A percentile compares a stretch with the other conserved stretches of the same genome.
Conservation (phyloP, 768 basidiomycete genomes). For the Lactarius hatsudake region DNA sequence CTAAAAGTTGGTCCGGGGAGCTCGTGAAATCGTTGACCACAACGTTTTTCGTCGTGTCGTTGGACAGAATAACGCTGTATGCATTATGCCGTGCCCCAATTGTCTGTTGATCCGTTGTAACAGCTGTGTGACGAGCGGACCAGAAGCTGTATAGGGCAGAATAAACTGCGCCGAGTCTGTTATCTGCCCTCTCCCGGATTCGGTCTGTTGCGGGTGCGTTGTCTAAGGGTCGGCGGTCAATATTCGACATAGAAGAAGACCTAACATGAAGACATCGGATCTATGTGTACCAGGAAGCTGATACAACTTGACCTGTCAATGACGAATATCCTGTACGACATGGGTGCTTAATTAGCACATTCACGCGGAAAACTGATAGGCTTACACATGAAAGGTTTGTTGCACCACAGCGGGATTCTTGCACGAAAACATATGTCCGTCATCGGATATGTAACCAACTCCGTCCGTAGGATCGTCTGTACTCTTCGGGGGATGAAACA, state of each 20-base stretch:
- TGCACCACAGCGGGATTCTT: slow-evolving; percentile 51
- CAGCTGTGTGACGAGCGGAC: background rate
- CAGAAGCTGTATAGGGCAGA: background rate
- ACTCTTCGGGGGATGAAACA: slow-evolving; percentile 46
- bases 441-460: slow-evolving; percentile 49
- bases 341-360: background rate
- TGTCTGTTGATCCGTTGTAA: background rate
- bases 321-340: slow-evolving; percentile 43
- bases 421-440: slow-evolving; percentile 55
- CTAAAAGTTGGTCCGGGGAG: background rate
- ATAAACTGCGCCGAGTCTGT: background rate
- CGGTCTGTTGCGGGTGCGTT: background rate
- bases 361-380: background rate
- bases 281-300: background rate
- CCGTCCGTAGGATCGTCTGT: slow-evolving; percentile 33
- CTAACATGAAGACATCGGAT: background rate
- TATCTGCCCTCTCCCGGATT: background rate
- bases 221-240: slow-evolving; percentile 33
- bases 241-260: slow-evolving; percentile 28
- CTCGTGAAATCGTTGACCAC: background rate
- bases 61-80: background rate
- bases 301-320: slow-evolving; percentile 46
- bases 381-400: slow-evolving; percentile 61
- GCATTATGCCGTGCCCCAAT: background rate
- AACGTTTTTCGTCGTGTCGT: background rate